A percentile compares a stretch with the other conserved stretches of the same genome.
Conservation (phyloP, 495 filamentous ascomycete species). For the Hypoxylon lenormandii region DNA sequence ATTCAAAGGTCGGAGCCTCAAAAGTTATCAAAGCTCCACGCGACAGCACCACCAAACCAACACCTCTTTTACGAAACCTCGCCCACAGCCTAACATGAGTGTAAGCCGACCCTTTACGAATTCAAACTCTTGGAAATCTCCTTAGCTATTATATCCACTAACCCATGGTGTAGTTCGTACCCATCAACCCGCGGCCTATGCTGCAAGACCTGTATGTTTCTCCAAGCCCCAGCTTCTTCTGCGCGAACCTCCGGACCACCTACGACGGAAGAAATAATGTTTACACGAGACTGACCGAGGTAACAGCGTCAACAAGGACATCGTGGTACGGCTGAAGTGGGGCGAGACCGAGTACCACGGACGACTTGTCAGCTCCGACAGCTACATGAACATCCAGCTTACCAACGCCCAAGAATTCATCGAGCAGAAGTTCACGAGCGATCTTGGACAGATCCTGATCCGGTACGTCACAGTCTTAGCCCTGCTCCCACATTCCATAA, state of each 20-base stretch:
- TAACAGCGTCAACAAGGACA: slow-evolving; percentile 84
- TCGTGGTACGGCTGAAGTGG: slow-evolving; percentile 96
- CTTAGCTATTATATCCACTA: slow-evolving; percentile 13
- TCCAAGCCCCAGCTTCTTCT: slow-evolving; percentile 9
- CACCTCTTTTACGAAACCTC: slow-evolving; percentile 21
- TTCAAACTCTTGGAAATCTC: not conserved
- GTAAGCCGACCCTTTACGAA: slow-evolving; percentile 26
- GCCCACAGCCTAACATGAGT: slow-evolving; percentile 46
- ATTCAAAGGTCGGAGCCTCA: slow-evolving; percentile 23
- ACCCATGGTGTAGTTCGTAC: slow-evolving; percentile 71
- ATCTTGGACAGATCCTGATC: slow-evolving; percentile 90
- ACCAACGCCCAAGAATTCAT: slow-evolving; percentile 89
- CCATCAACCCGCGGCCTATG: slow-evolving; percentile 90
- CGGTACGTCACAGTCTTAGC: slow-evolving; percentile 67
- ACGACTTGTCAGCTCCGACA: slow-evolving; percentile 86
- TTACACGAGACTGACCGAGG: slow-evolving; percentile 5
- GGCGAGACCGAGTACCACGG: slow-evolving; percentile 97
- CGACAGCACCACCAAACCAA: slow-evolving; percentile 23
- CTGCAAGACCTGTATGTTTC: slow-evolving; percentile 81
- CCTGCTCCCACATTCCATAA: not conserved
- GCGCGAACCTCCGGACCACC: slow-evolving; percentile 8
- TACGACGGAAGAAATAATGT: not conserved
- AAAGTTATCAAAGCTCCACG: not conserved
- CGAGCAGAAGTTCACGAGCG: slow-evolving; percentile 84
- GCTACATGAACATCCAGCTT: slow-evolving; percentile 98